These are phyloP conservation scores for Limnanthes douglasii DNA, from an alignment of 345 rosid species.

Conservation along the genomic window DNA sequence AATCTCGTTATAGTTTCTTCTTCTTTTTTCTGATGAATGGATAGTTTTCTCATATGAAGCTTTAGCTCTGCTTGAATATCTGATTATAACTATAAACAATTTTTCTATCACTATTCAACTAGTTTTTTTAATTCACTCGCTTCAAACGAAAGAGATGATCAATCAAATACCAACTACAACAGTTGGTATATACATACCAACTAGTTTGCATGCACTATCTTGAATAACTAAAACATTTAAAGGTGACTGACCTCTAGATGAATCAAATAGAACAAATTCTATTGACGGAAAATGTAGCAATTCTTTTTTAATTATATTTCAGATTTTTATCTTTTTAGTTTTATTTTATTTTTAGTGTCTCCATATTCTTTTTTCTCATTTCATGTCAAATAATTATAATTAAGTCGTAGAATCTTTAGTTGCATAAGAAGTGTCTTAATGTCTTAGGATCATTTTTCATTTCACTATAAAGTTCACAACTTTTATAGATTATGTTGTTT, in stretches of 20 bases:
- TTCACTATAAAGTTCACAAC: too few relatives aligned
- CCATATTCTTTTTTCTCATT: background rate
- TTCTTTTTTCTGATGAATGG: too few relatives aligned
- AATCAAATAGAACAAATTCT: constrained; percentile 48
- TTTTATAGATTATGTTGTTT: too few relatives aligned
- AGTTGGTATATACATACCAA: constrained; percentile 50
- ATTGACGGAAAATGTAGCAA: constrained; percentile 38
- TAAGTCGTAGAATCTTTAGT: background rate
- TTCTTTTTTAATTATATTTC: constrained; percentile 7
- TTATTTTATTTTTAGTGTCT: background rate
- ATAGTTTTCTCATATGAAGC: background rate
- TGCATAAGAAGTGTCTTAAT: too few relatives aligned
- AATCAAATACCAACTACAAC: constrained; percentile 79
- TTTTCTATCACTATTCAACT: constrained; percentile 7
- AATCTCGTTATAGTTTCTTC: too few relatives aligned
- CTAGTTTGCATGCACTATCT: constrained; percentile 68
- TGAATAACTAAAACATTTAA: constrained; percentile 79
- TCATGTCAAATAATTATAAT: background rate
- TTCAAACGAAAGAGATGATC: constrained; percentile 74
- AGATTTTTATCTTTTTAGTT: background rate
- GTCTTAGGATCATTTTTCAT: too few relatives aligned
- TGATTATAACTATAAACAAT: too few relatives aligned
- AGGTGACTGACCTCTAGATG: constrained; percentile 67
- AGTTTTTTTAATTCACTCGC: constrained; percentile 56
- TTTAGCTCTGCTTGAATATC: constrained; percentile 1